A percentile compares a stretch with the other conserved stretches of the same genome.
These are phyloP conservation scores for Talaromyces trachyspermus DNA, from an alignment of 495 filamentous ascomycete genomes.

Conservation along the genomic window DNA sequence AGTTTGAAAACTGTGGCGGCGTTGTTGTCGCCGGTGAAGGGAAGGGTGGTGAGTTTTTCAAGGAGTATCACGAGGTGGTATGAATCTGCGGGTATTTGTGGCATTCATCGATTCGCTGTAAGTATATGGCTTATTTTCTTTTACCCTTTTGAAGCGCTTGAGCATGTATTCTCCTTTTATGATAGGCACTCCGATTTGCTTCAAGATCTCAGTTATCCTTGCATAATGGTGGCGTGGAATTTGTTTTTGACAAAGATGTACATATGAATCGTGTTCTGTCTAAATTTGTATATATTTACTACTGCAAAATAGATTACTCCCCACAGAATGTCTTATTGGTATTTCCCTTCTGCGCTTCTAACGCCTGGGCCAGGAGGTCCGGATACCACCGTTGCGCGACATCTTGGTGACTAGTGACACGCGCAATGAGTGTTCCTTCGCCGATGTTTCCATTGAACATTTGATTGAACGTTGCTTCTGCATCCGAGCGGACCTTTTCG, in stretches of 20 bases:
- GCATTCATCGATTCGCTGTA: too few species aligned
- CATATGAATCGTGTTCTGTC: too few species aligned
- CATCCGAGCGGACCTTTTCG: slow-evolving; percentile 35
- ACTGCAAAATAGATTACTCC: too few species aligned
- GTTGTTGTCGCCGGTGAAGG: background rate
- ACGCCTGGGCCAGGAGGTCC: slow-evolving; percentile 45
- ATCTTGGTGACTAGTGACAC: slow-evolving; percentile 83
- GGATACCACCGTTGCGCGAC: slow-evolving; percentile 80
- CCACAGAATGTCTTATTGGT: background rate
- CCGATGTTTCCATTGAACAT: slow-evolving; percentile 54
- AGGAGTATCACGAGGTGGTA: background rate
- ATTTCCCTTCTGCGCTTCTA: slow-evolving; percentile 21
- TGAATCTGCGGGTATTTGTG: too few species aligned
- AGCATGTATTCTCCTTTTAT: too few species aligned
- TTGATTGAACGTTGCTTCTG: slow-evolving; percentile 35
- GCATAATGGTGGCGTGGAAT: too few species aligned
- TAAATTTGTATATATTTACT: too few species aligned
- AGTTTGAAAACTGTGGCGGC: slow-evolving; percentile 1
- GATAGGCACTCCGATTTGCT: too few species aligned
- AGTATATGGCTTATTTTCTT: too few species aligned
- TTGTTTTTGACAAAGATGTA: too few species aligned
- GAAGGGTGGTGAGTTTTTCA: background rate
- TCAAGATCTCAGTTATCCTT: too few species aligned
- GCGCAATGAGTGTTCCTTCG: slow-evolving; percentile 74
- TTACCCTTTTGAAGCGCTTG: too few species aligned